These are phyloP conservation scores for Trichoderma guizhouense DNA, from an alignment of 2,329 filamentous ascomycete genomes.

Conservation along the genomic window DNA sequence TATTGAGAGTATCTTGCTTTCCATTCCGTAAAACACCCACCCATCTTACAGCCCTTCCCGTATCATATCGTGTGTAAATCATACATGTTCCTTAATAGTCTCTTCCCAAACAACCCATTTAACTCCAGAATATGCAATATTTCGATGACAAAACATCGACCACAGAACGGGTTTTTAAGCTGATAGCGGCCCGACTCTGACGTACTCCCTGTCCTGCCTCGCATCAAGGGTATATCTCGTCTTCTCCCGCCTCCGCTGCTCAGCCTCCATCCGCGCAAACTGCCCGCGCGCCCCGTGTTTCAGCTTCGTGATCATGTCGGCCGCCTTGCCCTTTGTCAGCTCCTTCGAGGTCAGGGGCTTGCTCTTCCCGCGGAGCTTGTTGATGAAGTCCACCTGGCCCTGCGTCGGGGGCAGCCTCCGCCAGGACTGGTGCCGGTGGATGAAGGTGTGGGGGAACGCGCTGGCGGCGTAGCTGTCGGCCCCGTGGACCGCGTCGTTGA, in stretches of 20 bases:
- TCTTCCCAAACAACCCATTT: not conserved
- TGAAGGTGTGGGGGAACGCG: conserved; percentile 64
- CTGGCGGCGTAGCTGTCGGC: conserved; percentile 75
- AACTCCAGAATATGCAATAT: not conserved
- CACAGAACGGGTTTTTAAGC: conserved; percentile 19
- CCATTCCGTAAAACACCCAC: not conserved
- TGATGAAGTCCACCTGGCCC: conserved; percentile 66
- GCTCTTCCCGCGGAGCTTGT: conserved; percentile 56
- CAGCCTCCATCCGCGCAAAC: conserved; percentile 52
- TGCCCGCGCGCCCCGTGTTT: conserved; percentile 73
- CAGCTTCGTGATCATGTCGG: conserved; percentile 89
- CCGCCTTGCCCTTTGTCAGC: conserved; percentile 75
- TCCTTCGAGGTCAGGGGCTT: conserved; percentile 52
- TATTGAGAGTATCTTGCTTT: not conserved
- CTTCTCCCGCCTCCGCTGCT: conserved; percentile 48
- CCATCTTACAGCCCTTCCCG: not conserved
- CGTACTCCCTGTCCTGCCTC: conserved; percentile 46
- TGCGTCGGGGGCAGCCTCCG: conserved; percentile 61
- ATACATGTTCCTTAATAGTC: not conserved
- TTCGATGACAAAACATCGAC: not conserved
- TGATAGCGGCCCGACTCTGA: conserved; percentile 53
- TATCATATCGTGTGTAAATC: not conserved
- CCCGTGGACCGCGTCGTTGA: conserved; percentile 75
- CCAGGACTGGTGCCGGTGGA: conserved; percentile 67
- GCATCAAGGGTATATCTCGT: conserved; percentile 36